Conservation (phyloP, 441 rosid species). For the Bocquillonia castaneifolia region DNA sequence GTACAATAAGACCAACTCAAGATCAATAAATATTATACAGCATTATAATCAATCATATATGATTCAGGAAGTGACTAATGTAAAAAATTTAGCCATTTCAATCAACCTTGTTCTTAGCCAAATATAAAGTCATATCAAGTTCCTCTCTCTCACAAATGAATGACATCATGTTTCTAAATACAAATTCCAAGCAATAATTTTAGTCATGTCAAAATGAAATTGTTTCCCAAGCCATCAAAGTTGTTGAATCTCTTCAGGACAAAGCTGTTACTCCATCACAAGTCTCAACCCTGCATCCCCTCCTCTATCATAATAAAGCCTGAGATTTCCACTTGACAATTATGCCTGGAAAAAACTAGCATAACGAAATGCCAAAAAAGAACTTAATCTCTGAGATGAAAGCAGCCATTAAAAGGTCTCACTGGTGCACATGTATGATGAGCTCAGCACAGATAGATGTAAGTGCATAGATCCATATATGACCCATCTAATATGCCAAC, state of each 20-base stretch:
- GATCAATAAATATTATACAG: not conserved
- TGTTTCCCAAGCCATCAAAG: not conserved
- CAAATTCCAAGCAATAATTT: not conserved
- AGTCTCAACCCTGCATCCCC: not conserved
- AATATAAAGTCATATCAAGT: not conserved
- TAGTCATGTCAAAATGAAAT: not conserved
- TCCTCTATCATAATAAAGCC: not conserved
- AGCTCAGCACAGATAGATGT: not conserved
- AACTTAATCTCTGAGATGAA: no score
- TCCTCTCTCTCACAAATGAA: not conserved
- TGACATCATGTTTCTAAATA: not conserved
- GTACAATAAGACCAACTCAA: slow-evolving; percentile 4
- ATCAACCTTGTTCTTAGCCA: not conserved
- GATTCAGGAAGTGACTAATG: not conserved
- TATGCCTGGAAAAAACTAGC: not conserved
- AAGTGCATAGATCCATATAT: not conserved
- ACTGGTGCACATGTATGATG: not conserved
- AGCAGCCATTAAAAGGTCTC: no score
- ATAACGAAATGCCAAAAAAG: not conserved
- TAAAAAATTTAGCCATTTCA: slow-evolving; percentile 5
- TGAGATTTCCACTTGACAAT: not conserved
- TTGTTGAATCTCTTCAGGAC: not conserved
- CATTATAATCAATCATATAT: not conserved
- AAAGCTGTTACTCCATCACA: not conserved
- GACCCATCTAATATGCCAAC: not conserved